phyloP scores from a whole-genome alignment of 2,329 filamentous ascomycete genomes.

The Aureobasidium mangrovei region DNA sequence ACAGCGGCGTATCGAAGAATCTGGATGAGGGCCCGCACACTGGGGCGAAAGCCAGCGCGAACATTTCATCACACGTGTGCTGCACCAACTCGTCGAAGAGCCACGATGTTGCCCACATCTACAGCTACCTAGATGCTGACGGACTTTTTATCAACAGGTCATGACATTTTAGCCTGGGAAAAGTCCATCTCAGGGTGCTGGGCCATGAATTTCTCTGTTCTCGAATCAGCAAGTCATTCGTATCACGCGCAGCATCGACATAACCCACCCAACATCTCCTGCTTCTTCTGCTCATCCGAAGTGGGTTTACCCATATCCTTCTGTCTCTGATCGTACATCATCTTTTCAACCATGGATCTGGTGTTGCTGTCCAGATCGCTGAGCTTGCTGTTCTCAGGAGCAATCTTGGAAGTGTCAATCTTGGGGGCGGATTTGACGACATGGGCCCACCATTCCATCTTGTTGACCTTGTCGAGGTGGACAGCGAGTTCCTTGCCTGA shows the following conservation, averaged over 20 bases:
- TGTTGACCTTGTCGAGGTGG: constrained; percentile 91
- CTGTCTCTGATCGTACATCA: constrained; percentile 98
- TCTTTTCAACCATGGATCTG: constrained; percentile 97
- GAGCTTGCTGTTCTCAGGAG: constrained; percentile 84
- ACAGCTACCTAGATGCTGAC: no score
- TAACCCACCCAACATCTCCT: constrained; percentile 61
- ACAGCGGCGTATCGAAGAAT: no score
- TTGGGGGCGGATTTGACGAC: constrained; percentile 77
- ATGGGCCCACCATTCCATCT: constrained; percentile 98
- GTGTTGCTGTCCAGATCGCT: constrained; percentile 92
- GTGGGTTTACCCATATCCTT: constrained; percentile 86
- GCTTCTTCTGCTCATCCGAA: constrained; percentile 92
- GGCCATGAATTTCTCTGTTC: constrained; percentile 62
- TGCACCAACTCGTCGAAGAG: no score
- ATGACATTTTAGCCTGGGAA: constrained; percentile 51
- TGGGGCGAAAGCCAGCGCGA: no score
- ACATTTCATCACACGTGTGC: no score
- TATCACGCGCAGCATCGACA: background rate
- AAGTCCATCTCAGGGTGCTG: constrained; percentile 69
- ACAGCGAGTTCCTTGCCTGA: constrained; percentile 68
- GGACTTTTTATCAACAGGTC: background rate
- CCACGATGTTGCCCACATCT: no score
- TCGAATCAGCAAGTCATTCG: background rate
- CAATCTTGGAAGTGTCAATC: constrained; percentile 93
- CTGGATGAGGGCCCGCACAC: no score